These are phyloP conservation scores for Sclerotiophoma versabilis DNA, from an alignment of 2,329 filamentous ascomycete species.

Conservation along the genomic window DNA sequence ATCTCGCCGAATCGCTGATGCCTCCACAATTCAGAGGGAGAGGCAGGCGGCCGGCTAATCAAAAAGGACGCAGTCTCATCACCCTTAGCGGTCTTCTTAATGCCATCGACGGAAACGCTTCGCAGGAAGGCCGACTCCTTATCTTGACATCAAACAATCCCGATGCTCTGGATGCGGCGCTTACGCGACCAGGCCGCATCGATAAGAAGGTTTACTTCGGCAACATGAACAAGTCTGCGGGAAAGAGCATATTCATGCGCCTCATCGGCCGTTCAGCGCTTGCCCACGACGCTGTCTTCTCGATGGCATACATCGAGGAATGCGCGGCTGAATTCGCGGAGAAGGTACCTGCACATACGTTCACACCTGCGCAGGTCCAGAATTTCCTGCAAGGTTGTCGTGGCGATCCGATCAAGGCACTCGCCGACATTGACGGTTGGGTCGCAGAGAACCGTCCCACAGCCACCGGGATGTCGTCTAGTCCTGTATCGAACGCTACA, in stretches of 20 bases:
- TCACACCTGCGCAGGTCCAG: conserved; percentile 45
- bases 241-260: conserved; percentile 39
- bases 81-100: conserved; percentile 76
- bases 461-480: not conserved
- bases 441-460: conserved; percentile 20
- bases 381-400: conserved; percentile 39
- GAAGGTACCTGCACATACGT: conserved; percentile 35
- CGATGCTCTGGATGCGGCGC: conserved; percentile 73
- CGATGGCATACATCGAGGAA: conserved; percentile 28
- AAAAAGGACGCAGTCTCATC: conserved; percentile 41
- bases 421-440: conserved; percentile 31
- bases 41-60: not conserved
- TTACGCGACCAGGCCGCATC: conserved; percentile 75
- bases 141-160: conserved; percentile 85
- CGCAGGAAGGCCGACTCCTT: conserved; percentile 77
- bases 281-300: conserved; percentile 26
- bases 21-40: conserved; percentile 15
- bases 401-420: conserved; percentile 32
- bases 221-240: conserved; percentile 29
- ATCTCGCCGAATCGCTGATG: conserved; percentile 2
- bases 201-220: conserved; percentile 80
- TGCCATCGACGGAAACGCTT: conserved; percentile 81
- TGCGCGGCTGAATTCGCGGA: conserved; percentile 35
- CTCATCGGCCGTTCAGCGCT: conserved; percentile 37
- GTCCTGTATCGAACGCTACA: conserved; percentile 13